phyloP scores from a whole-genome alignment of 371 early-diverging fungal species.

The Mycotypha africana region DNA sequence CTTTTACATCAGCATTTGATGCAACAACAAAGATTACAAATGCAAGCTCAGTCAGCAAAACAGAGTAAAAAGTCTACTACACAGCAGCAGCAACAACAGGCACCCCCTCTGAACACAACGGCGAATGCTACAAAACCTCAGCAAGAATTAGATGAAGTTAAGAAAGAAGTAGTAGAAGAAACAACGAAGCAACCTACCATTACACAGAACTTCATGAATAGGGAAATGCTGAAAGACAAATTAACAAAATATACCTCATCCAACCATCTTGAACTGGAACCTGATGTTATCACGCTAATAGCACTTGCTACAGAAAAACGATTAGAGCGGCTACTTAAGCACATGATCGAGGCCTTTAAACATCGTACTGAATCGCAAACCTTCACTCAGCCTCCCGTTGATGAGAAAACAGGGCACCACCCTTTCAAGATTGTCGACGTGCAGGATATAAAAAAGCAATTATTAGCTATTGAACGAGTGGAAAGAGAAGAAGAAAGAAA shows the following conservation, averaged over 20 bases:
- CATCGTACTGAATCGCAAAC: constrained; percentile 68
- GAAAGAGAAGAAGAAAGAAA: constrained; percentile 65
- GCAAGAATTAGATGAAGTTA: no score
- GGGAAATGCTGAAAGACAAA: constrained; percentile 26
- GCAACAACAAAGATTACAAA: constrained; percentile 8
- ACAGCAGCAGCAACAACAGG: neutral
- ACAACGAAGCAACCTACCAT: neutral
- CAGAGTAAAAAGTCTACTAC: neutral
- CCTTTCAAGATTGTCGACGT: constrained; percentile 61
- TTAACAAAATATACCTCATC: neutral
- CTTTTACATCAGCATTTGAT: constrained; percentile 4
- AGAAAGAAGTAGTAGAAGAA: no score
- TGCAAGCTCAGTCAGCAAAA: constrained; percentile 8
- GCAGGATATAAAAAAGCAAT: constrained; percentile 67
- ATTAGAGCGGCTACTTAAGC: constrained; percentile 52
- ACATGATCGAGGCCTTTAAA: constrained; percentile 66
- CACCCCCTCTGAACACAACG: no score
- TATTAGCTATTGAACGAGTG: constrained; percentile 67
- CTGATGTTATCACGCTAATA: constrained; percentile 61
- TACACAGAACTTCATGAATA: constrained; percentile 52
- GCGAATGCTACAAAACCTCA: no score
- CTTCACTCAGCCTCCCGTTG: constrained; percentile 58
- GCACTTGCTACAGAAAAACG: constrained; percentile 69
- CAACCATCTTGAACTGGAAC: constrained; percentile 39
- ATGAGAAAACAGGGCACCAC: constrained; percentile 53